Conservation (phyloP, 1,284 basidiomycete genomes). For the Xerocomus minutiporus region DNA sequence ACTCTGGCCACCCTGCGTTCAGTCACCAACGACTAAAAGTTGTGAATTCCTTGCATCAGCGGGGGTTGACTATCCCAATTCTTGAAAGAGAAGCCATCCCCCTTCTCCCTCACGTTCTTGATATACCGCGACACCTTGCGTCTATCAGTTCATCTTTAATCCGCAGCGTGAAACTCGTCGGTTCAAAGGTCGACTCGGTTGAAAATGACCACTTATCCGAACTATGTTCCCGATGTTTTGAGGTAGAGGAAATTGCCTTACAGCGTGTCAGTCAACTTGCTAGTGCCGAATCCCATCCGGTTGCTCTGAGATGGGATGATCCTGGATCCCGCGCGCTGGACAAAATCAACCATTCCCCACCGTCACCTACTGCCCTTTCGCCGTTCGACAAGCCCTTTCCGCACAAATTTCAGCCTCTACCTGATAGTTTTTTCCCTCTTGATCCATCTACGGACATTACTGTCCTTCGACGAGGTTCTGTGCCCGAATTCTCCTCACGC, state of each 20-base stretch:
- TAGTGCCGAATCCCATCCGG: conserved; percentile 11
- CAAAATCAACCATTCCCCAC: conserved; percentile 7
- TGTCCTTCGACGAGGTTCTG: conserved; percentile 29
- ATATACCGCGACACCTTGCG: conserved; percentile 69
- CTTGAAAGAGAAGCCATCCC: conserved; percentile 68
- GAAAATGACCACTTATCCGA: conserved; percentile 26
- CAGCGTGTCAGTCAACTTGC: conserved; percentile 28
- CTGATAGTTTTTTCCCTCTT: not conserved
- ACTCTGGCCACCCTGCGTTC: conserved; percentile 33
- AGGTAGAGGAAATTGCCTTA: conserved; percentile 28
- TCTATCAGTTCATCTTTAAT: conserved; percentile 69
- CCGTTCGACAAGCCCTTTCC: conserved; percentile 5
- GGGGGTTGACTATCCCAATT: conserved; percentile 47
- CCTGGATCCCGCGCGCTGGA: conserved; percentile 2
- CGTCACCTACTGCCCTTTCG: conserved; percentile 18
- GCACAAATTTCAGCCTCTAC: not conserved
- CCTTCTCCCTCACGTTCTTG: conserved; percentile 61
- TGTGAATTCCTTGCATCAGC: conserved; percentile 51
- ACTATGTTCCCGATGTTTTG: conserved; percentile 28
- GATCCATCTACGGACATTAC: conserved; percentile 5
- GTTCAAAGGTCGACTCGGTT: conserved; percentile 30
- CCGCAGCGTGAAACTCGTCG: conserved; percentile 47
- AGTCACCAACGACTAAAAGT: conserved; percentile 52
- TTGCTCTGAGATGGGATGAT: conserved; percentile 18
- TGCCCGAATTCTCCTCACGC: conserved; percentile 25